Percentiles rank a stretch among this genome's conserved stretches.
These are phyloP conservation scores for Fonsecaea pugnacius DNA, from an alignment of 2,329 filamentous ascomycete genomes.

Conservation along the genomic window DNA sequence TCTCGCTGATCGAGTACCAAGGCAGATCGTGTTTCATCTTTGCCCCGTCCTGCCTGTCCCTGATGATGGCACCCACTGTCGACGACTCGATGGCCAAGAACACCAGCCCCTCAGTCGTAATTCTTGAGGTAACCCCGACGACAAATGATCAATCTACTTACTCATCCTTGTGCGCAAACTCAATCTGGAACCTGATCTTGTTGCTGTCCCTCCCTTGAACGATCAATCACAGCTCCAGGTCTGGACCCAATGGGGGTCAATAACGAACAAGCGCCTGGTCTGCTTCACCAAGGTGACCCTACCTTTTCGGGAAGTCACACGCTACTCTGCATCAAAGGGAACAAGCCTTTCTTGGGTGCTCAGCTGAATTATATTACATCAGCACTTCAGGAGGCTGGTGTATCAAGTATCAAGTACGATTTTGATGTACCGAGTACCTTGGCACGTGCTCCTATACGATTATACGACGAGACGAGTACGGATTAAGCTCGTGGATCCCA, in stretches of 20 bases:
- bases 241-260: neutral
- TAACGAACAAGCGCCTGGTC: neutral
- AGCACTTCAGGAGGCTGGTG: neutral
- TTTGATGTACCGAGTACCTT: neutral
- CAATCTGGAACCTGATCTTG: neutral
- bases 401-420: neutral
- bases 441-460: neutral
- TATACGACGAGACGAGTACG: neutral
- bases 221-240: neutral
- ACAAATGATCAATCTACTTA: neutral
- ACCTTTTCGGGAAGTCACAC: neutral
- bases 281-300: neutral
- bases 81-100: neutral
- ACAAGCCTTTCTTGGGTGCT: neutral
- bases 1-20: neutral
- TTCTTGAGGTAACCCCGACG: neutral
- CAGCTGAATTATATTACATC: neutral
- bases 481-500: neutral
- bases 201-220: neutral
- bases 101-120: neutral
- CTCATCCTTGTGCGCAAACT: slow-evolving; percentile 1
- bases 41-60: neutral
- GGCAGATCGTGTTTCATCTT: neutral
- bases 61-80: neutral
- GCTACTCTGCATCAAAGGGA: neutral